Evolutionary conservation across 2,329 filamentous ascomycete species (phyloP).

Genomic region (Botrytis pseudocinerea): DNA sequence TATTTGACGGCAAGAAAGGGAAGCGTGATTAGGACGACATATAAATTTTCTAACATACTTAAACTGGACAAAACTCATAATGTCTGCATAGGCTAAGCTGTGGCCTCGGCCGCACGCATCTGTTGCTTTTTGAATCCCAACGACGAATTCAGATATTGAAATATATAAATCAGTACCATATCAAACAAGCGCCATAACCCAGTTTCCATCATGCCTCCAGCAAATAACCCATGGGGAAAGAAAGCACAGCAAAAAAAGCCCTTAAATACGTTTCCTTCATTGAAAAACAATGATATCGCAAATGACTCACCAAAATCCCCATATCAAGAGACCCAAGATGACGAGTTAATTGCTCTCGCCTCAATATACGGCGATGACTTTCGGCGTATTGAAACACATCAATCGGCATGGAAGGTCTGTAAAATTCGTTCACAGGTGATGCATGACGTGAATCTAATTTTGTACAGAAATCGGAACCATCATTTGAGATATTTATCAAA

Average conservation of each 20-base stretch:
- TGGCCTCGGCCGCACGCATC: constrained; percentile 38
- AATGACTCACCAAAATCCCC: constrained; percentile 52
- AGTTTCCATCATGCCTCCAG: constrained; percentile 39
- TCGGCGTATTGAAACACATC: constrained; percentile 67
- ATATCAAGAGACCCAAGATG: constrained; percentile 82
- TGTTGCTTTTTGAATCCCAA: constrained; percentile 22
- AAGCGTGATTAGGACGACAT: constrained; percentile 1
- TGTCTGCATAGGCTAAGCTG: constrained; percentile 17
- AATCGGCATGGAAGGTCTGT: constrained; percentile 79
- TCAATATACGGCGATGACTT: constrained; percentile 93
- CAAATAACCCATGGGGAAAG: constrained; percentile 41
- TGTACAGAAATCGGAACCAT: constrained; percentile 72
- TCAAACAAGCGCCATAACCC: constrained; percentile 22
- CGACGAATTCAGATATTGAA: constrained; percentile 25
- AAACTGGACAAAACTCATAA: not conserved
- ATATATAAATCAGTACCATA: not conserved
- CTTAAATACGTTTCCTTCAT: constrained; percentile 32
- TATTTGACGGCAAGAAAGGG: not conserved
- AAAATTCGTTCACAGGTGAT: not conserved
- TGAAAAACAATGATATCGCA: constrained; percentile 28
- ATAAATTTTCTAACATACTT: not conserved
- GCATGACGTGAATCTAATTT: constrained; percentile 17
- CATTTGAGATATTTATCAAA: constrained; percentile 78
- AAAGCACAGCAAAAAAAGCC: constrained; percentile 44
- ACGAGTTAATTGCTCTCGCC: constrained; percentile 81